A percentile compares a stretch with the other conserved stretches of the same genome.
phyloP scores from a whole-genome alignment of 192 early-diverging fungal genomes.

The Thoreauomyces humboldtii region DNA sequence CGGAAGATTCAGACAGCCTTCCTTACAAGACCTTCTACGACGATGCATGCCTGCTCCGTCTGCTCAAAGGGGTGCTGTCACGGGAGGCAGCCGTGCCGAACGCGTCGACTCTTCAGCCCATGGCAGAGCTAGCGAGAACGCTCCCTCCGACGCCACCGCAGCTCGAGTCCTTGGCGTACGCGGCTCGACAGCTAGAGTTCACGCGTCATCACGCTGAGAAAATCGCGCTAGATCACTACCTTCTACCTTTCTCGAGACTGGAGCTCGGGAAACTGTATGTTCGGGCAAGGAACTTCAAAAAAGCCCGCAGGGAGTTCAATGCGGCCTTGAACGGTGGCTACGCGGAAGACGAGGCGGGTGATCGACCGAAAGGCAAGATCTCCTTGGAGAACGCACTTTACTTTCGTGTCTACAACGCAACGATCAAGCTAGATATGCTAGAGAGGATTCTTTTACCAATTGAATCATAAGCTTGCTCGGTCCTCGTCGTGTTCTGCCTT shows the following conservation, averaged over 20 bases:
- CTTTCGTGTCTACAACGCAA: conserved; percentile 43
- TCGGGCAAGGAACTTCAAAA: conserved; percentile 32
- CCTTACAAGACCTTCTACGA: conserved; percentile 69
- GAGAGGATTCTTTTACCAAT: no score
- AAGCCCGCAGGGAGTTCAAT: conserved; percentile 40
- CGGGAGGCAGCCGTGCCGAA: conserved; percentile 55
- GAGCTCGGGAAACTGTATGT: conserved; percentile 42
- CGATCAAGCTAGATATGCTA: conserved; percentile 38
- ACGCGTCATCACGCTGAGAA: conserved; percentile 27
- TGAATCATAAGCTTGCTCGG: no score
- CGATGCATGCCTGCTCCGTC: conserved; percentile 70
- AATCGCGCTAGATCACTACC: conserved; percentile 51
- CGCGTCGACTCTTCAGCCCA: conserved; percentile 18
- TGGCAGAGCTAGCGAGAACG: conserved; percentile 6
- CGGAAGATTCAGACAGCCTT: conserved; percentile 29
- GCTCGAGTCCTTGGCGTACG: conserved; percentile 17
- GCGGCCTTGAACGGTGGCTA: conserved; percentile 43
- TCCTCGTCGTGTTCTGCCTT: no score
- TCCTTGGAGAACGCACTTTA: conserved; percentile 44
- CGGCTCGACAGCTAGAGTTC: conserved; percentile 30
- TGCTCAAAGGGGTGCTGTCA: conserved; percentile 64
- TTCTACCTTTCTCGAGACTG: conserved; percentile 48
- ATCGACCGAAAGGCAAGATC: conserved; percentile 24
- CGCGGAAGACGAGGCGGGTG: conserved; percentile 35
- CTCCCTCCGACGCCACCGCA: conserved; percentile 1